Percentiles rank a stretch among this genome's conserved stretches.
These are phyloP conservation scores for Middelhovenomyces tepae DNA, from an alignment of 805 yeast genomes.

Conservation along the genomic window DNA sequence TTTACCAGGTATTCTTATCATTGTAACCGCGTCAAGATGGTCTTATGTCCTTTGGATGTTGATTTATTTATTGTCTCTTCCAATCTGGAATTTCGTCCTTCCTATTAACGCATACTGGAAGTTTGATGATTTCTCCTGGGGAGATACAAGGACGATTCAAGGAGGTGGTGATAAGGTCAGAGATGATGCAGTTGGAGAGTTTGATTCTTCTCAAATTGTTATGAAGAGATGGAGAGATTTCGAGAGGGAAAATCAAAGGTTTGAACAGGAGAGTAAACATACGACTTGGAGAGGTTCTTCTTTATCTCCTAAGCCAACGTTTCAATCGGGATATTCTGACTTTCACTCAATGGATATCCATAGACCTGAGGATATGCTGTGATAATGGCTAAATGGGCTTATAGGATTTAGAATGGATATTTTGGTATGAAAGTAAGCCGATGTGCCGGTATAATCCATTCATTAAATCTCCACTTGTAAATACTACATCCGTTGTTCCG, in stretches of 20 bases:
- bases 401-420: too few species aligned
- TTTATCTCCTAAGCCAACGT: too few species aligned
- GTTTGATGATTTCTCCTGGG: conserved; percentile 96
- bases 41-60: conserved; percentile 72
- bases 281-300: too few species aligned
- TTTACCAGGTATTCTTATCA: conserved; percentile 72
- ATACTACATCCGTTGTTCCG: too few species aligned
- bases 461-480: too few species aligned
- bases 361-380: too few species aligned
- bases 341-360: too few species aligned
- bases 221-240: conserved; percentile 95
- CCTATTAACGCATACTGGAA: conserved; percentile 90
- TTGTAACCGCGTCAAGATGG: conserved; percentile 67
- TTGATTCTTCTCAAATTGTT: conserved; percentile 81
- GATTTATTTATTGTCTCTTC: conserved; percentile 70
- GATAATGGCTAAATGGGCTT: too few species aligned
- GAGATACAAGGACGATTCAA: conserved; percentile 78
- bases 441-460: too few species aligned
- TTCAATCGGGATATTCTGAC: too few species aligned
- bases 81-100: conserved; percentile 84
- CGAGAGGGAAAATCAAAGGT: conserved; percentile 75
- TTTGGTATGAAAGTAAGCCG: too few species aligned
- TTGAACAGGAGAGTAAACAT: too few species aligned
- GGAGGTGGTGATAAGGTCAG: conserved; percentile 58
- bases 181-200: conserved; percentile 69